Percentiles rank a stretch among this genome's conserved stretches.
phyloP scores from a whole-genome alignment of 225 moss, liverwort and hornwort species.

The Physcomitrellopsis africana region DNA sequence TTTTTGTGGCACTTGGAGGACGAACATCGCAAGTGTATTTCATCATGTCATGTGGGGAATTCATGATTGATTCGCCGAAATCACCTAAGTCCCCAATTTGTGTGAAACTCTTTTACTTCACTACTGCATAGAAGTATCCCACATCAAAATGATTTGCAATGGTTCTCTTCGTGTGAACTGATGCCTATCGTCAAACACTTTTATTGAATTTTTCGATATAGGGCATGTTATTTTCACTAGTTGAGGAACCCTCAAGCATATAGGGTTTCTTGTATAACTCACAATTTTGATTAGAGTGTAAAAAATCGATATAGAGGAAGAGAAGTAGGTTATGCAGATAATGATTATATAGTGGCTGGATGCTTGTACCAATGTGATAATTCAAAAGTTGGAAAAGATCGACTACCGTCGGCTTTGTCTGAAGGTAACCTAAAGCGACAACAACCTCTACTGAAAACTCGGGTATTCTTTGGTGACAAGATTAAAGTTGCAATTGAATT shows the following conservation, averaged over 20 bases:
- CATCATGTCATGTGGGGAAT: conserved; percentile 33
- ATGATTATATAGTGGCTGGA: neutral
- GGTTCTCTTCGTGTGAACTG: neutral
- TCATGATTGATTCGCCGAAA: conserved; percentile 6
- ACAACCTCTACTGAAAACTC: neutral
- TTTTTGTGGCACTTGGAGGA: conserved; percentile 58
- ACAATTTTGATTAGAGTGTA: conserved; percentile 56
- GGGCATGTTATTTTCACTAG: conserved; percentile 13
- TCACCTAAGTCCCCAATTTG: neutral
- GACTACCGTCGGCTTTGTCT: neutral
- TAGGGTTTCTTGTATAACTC: conserved; percentile 23
- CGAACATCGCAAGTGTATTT: conserved; percentile 27
- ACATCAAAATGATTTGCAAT: conserved; percentile 30
- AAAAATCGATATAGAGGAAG: conserved; percentile 18
- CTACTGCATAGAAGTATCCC: neutral
- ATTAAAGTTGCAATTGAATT: neutral
- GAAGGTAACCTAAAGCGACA: conserved; percentile 19
- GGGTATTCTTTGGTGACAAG: neutral
- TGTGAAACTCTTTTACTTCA: conserved; percentile 14
- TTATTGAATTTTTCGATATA: neutral
- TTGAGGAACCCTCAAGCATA: neutral
- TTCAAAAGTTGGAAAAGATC: conserved; percentile 26
- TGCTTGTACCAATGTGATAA: conserved; percentile 26
- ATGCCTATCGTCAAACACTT: no score
- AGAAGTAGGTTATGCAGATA: conserved; percentile 8